Percentiles rank a stretch among this genome's conserved stretches.
These are phyloP conservation scores for Plasmodium inui DNA, from an alignment of 169 alveolate genomes.

Conservation along the genomic window DNA sequence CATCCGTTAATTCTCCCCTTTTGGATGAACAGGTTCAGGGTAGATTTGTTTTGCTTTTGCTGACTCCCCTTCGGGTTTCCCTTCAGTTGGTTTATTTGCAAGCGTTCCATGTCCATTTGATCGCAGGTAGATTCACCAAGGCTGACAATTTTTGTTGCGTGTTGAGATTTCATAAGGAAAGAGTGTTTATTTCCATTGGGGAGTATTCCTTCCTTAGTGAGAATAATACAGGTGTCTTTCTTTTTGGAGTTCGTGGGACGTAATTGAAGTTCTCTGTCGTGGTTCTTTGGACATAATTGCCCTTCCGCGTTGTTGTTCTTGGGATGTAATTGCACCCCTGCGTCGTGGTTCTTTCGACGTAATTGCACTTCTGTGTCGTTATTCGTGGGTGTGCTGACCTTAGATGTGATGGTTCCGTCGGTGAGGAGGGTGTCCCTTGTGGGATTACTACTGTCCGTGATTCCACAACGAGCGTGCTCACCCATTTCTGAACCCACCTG, in stretches of 20 bases:
- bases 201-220: background rate
- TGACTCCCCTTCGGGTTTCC: background rate
- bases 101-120: background rate
- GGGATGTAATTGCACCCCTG: background rate
- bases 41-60: background rate
- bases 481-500: background rate
- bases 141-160: background rate
- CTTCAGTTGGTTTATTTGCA: background rate
- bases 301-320: too few species aligned
- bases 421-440: background rate
- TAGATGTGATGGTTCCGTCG: background rate
- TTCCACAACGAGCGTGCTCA: background rate
- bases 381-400: background rate
- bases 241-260: background rate
- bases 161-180: background rate
- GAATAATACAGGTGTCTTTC: slow-evolving; percentile 2
- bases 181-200: background rate
- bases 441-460: background rate
- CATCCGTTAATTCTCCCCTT: background rate
- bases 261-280: background rate
- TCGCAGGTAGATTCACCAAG: background rate
- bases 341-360: background rate
- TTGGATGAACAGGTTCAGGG: background rate
- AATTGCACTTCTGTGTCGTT: background rate
- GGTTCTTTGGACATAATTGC: background rate